Conservation (phyloP, 192 early-diverging fungal genomes). For the Rhizoclosmatium sp. region DNA sequence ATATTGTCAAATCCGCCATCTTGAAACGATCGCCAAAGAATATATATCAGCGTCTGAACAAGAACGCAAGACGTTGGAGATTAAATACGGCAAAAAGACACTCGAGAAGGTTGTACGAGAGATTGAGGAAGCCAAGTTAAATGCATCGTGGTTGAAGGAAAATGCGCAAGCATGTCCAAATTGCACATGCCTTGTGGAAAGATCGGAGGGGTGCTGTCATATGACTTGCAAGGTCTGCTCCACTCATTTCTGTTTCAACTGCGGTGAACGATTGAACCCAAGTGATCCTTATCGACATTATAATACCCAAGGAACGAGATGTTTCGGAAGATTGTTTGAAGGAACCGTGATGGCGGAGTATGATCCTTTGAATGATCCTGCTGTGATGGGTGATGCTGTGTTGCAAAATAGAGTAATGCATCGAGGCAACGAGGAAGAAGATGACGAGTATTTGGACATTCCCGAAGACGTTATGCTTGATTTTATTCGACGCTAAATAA, state of each 20-base stretch:
- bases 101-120: conserved; percentile 34
- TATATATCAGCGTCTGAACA: conserved; percentile 30
- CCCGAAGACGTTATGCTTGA: too few relatives aligned
- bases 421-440: too few relatives aligned
- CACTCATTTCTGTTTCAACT: conserved; percentile 51
- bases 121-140: conserved; percentile 38
- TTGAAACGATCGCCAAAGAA: conserved; percentile 25
- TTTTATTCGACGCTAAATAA: too few relatives aligned
- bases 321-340: conserved; percentile 32
- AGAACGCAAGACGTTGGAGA: conserved; percentile 25
- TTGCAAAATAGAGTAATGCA: background rate
- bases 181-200: conserved; percentile 8
- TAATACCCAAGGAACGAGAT: background rate
- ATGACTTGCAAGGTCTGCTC: conserved; percentile 46
- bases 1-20: conserved; percentile 44
- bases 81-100: conserved; percentile 45
- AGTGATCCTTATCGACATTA: conserved; percentile 29
- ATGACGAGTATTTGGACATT: too few relatives aligned
- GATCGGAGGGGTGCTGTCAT: conserved; percentile 45
- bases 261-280: conserved; percentile 25
- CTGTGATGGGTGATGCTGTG: conserved; percentile 1
- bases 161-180: conserved; percentile 50
- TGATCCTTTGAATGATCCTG: conserved; percentile 22
- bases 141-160: conserved; percentile 28
- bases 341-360: background rate